Percentiles rank a stretch among this genome's conserved stretches.
Evolutionary conservation across 805 yeast species (phyloP).

Genomic region (Yarrowia keelungensis): DNA sequence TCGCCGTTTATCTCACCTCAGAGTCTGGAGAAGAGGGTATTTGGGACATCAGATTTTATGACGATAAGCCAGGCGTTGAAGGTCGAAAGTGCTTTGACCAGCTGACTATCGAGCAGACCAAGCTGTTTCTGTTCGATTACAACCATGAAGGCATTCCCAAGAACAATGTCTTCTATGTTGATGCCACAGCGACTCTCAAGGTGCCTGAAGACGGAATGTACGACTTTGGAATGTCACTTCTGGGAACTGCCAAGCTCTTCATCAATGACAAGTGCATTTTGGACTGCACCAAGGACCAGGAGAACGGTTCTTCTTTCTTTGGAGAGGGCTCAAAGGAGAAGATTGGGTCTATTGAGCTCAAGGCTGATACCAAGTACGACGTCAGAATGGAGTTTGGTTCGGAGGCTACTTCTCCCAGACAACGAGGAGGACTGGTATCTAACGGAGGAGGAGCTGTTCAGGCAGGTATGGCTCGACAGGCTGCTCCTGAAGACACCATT

Average conservation of each 20-base stretch:
- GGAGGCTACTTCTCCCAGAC: constrained; percentile 51
- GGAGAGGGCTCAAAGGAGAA: constrained; percentile 64
- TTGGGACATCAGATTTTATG: constrained; percentile 34
- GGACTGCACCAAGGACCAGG: constrained; percentile 63
- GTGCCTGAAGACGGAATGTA: constrained; percentile 60
- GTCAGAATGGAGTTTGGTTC: constrained; percentile 61
- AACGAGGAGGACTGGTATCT: constrained; percentile 34
- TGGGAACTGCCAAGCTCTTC: constrained; percentile 64
- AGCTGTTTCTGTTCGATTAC: constrained; percentile 42
- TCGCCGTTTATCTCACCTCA: constrained; percentile 44
- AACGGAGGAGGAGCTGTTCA: constrained; percentile 52
- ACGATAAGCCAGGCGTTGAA: constrained; percentile 13
- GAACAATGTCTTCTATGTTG: constrained; percentile 52
- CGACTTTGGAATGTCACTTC: constrained; percentile 59
- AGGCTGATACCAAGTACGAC: constrained; percentile 56
- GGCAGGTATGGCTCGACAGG: constrained; percentile 50
- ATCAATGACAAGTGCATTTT: constrained; percentile 61
- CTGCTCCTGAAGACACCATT: constrained; percentile 50
- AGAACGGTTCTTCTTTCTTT: constrained; percentile 59
- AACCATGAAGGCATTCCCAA: constrained; percentile 18
- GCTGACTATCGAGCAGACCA: constrained; percentile 33
- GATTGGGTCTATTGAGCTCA: constrained; percentile 51
- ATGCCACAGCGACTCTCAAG: constrained; percentile 54
- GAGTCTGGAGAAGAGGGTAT: constrained; percentile 41
- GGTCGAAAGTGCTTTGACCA: constrained; percentile 41